A percentile compares a stretch with the other conserved stretches of the same genome.
phyloP scores from a whole-genome alignment of 805 yeast genomes.

The Metschnikowia rubicola region DNA sequence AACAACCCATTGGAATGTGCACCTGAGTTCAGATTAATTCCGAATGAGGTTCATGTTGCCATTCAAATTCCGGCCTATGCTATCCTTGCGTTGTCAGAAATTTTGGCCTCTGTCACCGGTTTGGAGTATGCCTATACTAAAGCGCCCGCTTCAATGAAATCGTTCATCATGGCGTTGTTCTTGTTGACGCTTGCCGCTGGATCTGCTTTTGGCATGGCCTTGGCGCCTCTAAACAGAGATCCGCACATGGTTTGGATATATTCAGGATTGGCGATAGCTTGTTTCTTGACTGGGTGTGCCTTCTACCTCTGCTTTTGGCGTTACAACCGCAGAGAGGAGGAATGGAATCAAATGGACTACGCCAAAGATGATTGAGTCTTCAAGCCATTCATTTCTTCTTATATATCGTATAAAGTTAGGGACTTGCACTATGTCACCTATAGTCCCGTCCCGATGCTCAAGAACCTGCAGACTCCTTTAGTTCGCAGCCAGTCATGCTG shows the following conservation, averaged over 20 bases:
- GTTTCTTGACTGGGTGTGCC: constrained; percentile 53
- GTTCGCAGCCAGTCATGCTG: too few relatives aligned
- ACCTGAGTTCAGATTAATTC: constrained; percentile 7
- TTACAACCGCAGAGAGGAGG: constrained; percentile 55
- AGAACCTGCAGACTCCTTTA: too few relatives aligned
- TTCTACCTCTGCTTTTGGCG: constrained; percentile 60
- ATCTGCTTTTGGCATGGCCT: constrained; percentile 69
- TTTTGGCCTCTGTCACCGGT: constrained; percentile 16
- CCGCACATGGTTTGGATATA: constrained; percentile 71
- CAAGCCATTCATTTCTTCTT: neutral
- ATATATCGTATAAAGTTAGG: neutral
- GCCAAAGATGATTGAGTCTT: constrained; percentile 3
- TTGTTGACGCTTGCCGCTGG: constrained; percentile 71
- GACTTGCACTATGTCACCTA: neutral
- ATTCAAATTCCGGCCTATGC: constrained; percentile 13
- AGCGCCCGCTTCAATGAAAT: constrained; percentile 17
- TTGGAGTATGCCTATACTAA: constrained; percentile 18
- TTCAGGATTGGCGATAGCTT: constrained; percentile 56
- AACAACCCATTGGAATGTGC: constrained; percentile 10
- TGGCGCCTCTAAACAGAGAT: constrained; percentile 50
- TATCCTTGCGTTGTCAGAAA: constrained; percentile 11
- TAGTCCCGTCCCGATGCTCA: neutral
- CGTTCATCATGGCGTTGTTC: constrained; percentile 37
- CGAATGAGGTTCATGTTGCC: constrained; percentile 11
- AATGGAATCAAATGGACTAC: constrained; percentile 49